Conservation (phyloP, 2,329 filamentous ascomycete genomes). For the Mycocentrospora acerina region DNA sequence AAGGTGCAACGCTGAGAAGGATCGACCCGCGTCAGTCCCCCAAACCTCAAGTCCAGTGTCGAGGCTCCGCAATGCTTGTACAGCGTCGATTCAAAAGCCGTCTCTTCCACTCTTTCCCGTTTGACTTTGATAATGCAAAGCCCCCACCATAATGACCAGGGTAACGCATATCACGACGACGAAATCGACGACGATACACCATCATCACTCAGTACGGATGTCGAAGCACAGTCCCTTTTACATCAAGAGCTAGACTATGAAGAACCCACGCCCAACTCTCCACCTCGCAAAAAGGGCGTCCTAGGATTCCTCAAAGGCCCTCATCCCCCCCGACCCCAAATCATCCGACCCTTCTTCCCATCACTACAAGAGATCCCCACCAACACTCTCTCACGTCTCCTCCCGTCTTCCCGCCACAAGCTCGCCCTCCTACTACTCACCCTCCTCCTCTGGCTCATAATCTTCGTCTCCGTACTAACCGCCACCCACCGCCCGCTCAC, state of each 20-base stretch:
- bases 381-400: slow-evolving; percentile 55
- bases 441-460: slow-evolving; percentile 65
- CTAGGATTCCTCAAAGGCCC: slow-evolving; percentile 46
- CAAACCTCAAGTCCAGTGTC: slow-evolving; percentile 3
- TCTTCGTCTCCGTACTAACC: slow-evolving; percentile 67
- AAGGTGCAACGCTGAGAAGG: neutral
- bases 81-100: neutral
- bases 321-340: slow-evolving; percentile 45
- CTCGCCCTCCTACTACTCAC: slow-evolving; percentile 57
- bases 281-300: slow-evolving; percentile 6
- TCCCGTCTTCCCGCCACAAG: slow-evolving; percentile 59
- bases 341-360: slow-evolving; percentile 59
- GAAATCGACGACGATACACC: slow-evolving; percentile 11
- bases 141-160: too few species aligned
- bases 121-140: neutral
- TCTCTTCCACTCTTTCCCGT: neutral
- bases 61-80: too few species aligned
- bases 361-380: slow-evolving; percentile 65
- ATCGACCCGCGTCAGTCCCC: slow-evolving; percentile 7
- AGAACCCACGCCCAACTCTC: too few species aligned
- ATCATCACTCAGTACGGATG: slow-evolving; percentile 18
- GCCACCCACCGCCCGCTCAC: too few species aligned
- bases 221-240: slow-evolving; percentile 31
- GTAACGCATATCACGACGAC: slow-evolving; percentile 9
- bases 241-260: slow-evolving; percentile 31